Evolutionary conservation across 306 rosid genomes (phyloP), one percentile per base, ranked within the genome.

Genomic region (Fagus sylvatica): DNA sequence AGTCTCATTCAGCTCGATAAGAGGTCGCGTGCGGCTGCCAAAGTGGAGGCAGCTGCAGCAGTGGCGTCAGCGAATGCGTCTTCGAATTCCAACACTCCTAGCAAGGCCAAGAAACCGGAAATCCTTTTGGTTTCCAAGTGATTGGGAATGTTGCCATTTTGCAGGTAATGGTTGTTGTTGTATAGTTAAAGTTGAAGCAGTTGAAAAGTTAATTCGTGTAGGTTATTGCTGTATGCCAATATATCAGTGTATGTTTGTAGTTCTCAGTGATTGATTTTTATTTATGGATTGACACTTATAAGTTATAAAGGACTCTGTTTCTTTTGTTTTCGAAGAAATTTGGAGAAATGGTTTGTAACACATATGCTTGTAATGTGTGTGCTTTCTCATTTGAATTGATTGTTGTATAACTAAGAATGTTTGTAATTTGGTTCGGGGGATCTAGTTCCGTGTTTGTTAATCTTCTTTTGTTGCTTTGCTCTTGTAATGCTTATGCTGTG

Each of bases 1-100:
- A 95, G 99, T 81, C 96, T 95, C 62, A 93, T 95, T 81, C 93
- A 90, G 83, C 99, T 95, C 0, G 97, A 95, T 72, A 91, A 85
- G 75, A 82, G 97, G 77, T 69, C 85, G 0, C 80, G 89, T 2
- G 83, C 84, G 36, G 86, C 89, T 6, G 89, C 88, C 17, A 87
- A 53, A 80, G 85, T 75, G 5, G 77, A 62, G 1, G 80, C 80
- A 0, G 76, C 81, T 9, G 60, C 71, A 13, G 60, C 70, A 0
- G 81, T 79, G 1, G 80, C 82, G 2, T 9, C 65, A 2, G 79
- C 87, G 3, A 88, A 77, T 78, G 70, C 90, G 0, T 83, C 93
- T 1, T 91, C 98, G 6, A 93, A 86, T 80, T 78, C 84, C 13
- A 95, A 87, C 81, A 93, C 99, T 0, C 99, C 98, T 2, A 90